These are phyloP conservation scores for Suillus subluteus DNA, from an alignment of 768 basidiomycete genomes.

Conservation along the genomic window DNA sequence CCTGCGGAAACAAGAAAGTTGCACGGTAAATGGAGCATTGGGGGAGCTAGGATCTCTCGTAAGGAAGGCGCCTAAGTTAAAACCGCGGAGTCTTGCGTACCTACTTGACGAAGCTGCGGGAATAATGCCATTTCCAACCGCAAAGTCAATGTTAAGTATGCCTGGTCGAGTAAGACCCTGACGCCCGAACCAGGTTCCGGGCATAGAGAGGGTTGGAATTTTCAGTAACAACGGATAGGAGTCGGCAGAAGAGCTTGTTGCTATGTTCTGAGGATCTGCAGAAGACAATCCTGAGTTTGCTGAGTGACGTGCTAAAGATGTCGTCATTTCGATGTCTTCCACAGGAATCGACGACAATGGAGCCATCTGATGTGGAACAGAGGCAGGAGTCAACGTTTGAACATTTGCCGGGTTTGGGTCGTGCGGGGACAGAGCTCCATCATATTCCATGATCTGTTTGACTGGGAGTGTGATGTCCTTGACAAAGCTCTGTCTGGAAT, in stretches of 20 bases:
- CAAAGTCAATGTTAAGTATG: constrained; percentile 27
- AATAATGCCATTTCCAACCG: constrained; percentile 27
- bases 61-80: background rate
- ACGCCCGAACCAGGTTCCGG: constrained; percentile 32
- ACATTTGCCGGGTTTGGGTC: background rate
- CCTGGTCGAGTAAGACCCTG: constrained; percentile 23
- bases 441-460: constrained; percentile 1
- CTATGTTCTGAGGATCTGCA: background rate
- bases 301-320: background rate
- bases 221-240: background rate
- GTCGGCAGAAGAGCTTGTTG: background rate
- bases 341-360: background rate
- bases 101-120: constrained; percentile 3
- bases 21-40: constrained; percentile 7
- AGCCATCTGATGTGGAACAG: background rate
- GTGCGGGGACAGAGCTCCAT: background rate
- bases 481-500: background rate
- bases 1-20: constrained; percentile 26
- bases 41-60: background rate
- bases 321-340: background rate
- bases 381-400: background rate
- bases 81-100: background rate
- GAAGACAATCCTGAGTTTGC: too few species aligned
- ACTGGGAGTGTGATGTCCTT: background rate
- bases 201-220: constrained; percentile 15